Base-by-base conservation (phyloP, 805 yeast species). In the Torulaspora delbrueckii region DNA sequence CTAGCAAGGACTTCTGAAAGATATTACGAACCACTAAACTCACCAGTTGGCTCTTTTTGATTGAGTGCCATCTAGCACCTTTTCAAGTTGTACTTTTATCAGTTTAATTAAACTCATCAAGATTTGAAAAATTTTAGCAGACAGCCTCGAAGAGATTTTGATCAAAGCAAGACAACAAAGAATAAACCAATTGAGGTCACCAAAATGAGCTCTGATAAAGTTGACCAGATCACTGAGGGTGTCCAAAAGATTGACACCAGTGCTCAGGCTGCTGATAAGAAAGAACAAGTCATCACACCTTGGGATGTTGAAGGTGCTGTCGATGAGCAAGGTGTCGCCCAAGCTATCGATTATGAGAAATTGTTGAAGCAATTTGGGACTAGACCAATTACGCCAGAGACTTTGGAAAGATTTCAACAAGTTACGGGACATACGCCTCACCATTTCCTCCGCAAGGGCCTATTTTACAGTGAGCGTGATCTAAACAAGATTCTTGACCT, bases 271-370 rank as follows among this genome's bases (percentile, higher is more conserved):
- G 2, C 38, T 8, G 52, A 47, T 9, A 41, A 45, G 18, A 57
- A 57, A 42, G 81, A 74, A 46, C 90, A 83, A 62, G 74, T 71
- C 28, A 75, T 85, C 49, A 93, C 99, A 1, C 99, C 99, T 40
- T 93, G 99, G 99, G 99, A 93, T 65, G 99, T 93, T 25, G 96
- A 86, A 68, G 99, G 98, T 47, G 98, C 97, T 2, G 95, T 91
- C 38, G 96, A 88, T 47, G 95, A 90, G 58, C 48, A 62, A 46
- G 99, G 99, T 44, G 74, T 83, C 57, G 79, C 85, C n/a, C 90
- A 85, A 65, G 89, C 81, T 23, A 90, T 93, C 56, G 96, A 93
- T 70, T 93, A 93, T 64, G 91, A 87, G 47, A 88, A 88, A 69
- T 74, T 93, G 55, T 85, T 88, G 58, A 73, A 73, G 52, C 86